Conservation (phyloP, 2,329 filamentous ascomycete species). For the Bipolaris sorokiniana region DNA sequence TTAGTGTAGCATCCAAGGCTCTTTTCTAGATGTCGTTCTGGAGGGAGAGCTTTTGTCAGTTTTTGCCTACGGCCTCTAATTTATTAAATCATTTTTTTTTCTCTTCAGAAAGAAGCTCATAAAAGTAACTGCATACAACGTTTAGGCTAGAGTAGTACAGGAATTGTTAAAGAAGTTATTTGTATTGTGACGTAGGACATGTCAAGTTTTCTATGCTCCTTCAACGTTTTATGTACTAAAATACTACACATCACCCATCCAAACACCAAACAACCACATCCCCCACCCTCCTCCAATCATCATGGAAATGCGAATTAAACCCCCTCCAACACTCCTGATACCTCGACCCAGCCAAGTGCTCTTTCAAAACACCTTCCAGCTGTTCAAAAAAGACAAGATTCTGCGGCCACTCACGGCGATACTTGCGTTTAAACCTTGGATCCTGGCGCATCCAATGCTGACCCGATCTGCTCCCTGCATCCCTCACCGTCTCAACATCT, state of each 20-base stretch:
- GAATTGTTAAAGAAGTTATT: too few relatives aligned
- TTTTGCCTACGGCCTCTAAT: too few relatives aligned
- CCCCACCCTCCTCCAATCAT: constrained; percentile 65
- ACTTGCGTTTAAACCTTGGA: constrained; percentile 25
- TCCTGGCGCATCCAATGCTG: constrained; percentile 35
- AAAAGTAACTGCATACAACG: too few relatives aligned
- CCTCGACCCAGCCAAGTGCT: constrained; percentile 51
- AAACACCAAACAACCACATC: constrained; percentile 67
- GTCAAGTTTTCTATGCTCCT: neutral
- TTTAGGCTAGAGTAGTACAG: too few relatives aligned
- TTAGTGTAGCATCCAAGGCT: constrained; percentile 60
- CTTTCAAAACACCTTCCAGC: constrained; percentile 58
- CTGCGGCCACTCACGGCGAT: constrained; percentile 50
- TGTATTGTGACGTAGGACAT: neutral
- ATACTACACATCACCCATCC: constrained; percentile 14
- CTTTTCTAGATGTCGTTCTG: constrained; percentile 28
- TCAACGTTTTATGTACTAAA: too few relatives aligned
- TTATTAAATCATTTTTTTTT: too few relatives aligned
- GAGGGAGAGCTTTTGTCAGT: too few relatives aligned
- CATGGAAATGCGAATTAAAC: constrained; percentile 68
- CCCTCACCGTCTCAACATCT: constrained; percentile 29
- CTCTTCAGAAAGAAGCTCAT: too few relatives aligned
- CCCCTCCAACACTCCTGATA: constrained; percentile 66
- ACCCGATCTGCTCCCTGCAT: constrained; percentile 25
- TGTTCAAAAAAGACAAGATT: constrained; percentile 63